Base-by-base conservation (phyloP, 345 rosid species). In the Rhizophora apiculata region DNA sequence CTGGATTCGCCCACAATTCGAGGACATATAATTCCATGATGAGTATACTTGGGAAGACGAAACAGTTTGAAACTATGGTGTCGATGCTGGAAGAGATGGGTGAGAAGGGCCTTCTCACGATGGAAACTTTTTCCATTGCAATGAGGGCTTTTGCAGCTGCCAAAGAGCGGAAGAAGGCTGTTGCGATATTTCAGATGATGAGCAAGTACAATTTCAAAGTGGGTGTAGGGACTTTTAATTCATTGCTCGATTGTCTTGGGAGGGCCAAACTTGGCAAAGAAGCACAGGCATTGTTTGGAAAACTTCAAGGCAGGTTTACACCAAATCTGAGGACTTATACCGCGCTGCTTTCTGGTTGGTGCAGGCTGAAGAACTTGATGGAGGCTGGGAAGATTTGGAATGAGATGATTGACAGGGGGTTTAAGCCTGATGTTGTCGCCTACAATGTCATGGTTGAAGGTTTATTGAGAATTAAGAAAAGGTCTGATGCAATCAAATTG, bases 311-410 rank as follows among this genome's bases (percentile, higher is more conserved):
- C 61, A 83, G 96, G 76, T 92, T 92, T 73, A 82, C 82, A 0
- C 97, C 96, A 1, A 82, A 95, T 73, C 60, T 95, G 80, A 80
- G 67, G 82, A 92, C 96, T 10, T 86, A 90, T 67, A 87, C 93
- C 3, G 87, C 88, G 43, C 73, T 95, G 80, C 89, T 92, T 39
- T 87, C 79, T 62, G 90, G 97, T 58, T 95, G 96, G 96, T 90
- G 98, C 59, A 81, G 78, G 19, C 85, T 84, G 67, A 88, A 75
- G 83, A 95, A 92, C 69, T 80, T 92, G 79, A 80, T 90, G 94
- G 96, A 95, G 84, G 98, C 98, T 0, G 96, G 91, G 71, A 84
- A 82, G 75, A 74, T 87, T 32, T 95, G 99, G 99, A 95, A 95
- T 58, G 83, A 81, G 79, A 90, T 95, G 94, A 78, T 88, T 62